Conservation (phyloP, 2,329 filamentous ascomycete species). For the Colletotrichum nymphaeae region DNA sequence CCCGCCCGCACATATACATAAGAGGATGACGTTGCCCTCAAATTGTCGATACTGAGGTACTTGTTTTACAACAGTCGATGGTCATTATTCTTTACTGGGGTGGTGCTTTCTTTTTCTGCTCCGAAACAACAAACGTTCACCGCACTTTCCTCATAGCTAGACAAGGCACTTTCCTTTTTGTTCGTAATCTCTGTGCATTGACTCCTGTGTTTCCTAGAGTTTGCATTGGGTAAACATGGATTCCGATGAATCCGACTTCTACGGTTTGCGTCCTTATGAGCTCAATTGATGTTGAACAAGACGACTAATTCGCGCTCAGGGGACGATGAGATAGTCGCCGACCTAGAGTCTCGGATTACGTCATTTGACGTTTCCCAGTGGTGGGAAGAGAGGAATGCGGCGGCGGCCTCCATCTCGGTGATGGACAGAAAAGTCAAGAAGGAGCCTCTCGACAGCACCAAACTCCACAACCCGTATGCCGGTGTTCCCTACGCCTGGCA, state of each 20-base stretch:
- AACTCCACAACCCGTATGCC: slow-evolving; percentile 69
- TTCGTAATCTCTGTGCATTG: background rate
- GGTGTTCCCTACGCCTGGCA: slow-evolving; percentile 69
- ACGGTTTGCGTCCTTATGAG: slow-evolving; percentile 37
- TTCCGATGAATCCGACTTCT: slow-evolving; percentile 39
- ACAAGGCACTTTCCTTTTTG: background rate
- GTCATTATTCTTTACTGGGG: background rate
- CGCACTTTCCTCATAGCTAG: background rate
- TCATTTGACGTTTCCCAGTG: slow-evolving; percentile 63
- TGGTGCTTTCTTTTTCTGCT: background rate
- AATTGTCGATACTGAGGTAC: background rate
- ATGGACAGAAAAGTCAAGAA: slow-evolving; percentile 12
- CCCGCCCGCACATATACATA: background rate
- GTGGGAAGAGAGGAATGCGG: slow-evolving; percentile 51
- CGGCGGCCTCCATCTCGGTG: background rate
- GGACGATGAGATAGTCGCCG: slow-evolving; percentile 59
- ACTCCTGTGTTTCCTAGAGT: background rate
- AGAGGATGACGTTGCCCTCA: background rate
- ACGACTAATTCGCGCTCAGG: slow-evolving; percentile 54
- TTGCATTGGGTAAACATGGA: slow-evolving; percentile 13
- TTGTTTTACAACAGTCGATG: background rate
- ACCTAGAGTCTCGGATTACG: slow-evolving; percentile 62
- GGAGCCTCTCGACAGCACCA: slow-evolving; percentile 26
- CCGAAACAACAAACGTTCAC: background rate
- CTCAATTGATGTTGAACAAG: background rate